These are phyloP conservation scores for Penicillium griseofulvum DNA, from an alignment of 2,329 filamentous ascomycete species.

Conservation along the genomic window DNA sequence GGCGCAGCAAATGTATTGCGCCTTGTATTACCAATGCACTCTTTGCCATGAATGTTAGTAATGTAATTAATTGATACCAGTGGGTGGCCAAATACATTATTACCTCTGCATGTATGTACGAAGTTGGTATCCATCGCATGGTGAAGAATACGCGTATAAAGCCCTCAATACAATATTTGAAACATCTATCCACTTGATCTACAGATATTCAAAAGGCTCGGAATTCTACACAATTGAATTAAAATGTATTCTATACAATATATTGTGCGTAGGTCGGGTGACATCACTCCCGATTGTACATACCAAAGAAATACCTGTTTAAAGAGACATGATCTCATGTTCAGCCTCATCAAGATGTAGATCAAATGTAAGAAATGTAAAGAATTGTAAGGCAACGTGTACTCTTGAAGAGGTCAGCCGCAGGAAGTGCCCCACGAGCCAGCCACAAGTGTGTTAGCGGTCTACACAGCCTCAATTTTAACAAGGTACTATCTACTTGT, in stretches of 20 bases:
- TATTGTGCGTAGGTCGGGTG: background rate
- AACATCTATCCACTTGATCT: background rate
- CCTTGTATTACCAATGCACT: background rate
- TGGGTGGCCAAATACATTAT: background rate
- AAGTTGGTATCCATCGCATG: background rate
- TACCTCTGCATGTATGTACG: background rate
- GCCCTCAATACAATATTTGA: background rate
- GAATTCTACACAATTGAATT: background rate
- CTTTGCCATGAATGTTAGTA: background rate
- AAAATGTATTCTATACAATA: background rate
- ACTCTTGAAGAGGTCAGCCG: constrained; percentile 5
- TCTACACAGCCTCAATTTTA: constrained; percentile 27
- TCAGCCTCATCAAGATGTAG: background rate
- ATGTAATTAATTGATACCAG: background rate
- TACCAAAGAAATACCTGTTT: background rate
- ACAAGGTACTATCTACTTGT: constrained; percentile 12
- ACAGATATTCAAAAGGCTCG: background rate
- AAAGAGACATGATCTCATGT: background rate
- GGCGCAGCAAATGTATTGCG: background rate
- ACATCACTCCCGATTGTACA: background rate
- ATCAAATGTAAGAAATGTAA: background rate
- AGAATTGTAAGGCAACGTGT: constrained; percentile 1
- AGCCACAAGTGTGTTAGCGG: constrained; percentile 21
- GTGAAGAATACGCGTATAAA: background rate
- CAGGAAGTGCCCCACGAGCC: constrained; percentile 14